A percentile compares a stretch with the other conserved stretches of the same genome.
These are phyloP conservation scores for Phytophthora aleatoria DNA, from an alignment of 352 stramenopile genomes.

Conservation along the genomic window DNA sequence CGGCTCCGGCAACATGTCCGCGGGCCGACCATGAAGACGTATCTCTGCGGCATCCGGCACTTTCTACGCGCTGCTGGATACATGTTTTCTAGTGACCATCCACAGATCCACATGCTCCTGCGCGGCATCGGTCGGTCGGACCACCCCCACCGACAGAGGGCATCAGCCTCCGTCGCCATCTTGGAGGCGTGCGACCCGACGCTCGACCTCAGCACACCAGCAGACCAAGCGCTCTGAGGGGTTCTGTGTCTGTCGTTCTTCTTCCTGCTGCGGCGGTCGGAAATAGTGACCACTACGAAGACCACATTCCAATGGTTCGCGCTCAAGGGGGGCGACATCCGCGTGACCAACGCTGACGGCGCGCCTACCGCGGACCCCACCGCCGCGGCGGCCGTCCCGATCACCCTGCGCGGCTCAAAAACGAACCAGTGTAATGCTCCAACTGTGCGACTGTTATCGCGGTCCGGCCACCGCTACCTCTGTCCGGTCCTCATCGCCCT, in stretches of 20 bases:
- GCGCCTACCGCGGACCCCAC: too few relatives aligned
- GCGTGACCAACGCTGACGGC: too few relatives aligned
- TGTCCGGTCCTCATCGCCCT: too few relatives aligned
- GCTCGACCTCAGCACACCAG: neutral
- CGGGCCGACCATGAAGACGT: neutral
- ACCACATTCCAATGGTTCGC: too few relatives aligned
- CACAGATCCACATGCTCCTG: conserved; percentile 1
- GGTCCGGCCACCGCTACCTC: too few relatives aligned
- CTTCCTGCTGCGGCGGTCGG: conserved; percentile 12
- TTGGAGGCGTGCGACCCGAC: conserved; percentile 8
- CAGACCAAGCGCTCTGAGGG: conserved; percentile 10
- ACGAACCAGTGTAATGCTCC: too few relatives aligned
- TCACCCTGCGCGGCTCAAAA: too few relatives aligned
- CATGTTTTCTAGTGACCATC: conserved; percentile 6
- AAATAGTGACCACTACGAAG: conserved; percentile 8
- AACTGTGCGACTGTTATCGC: too few relatives aligned
- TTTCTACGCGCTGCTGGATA: conserved; percentile 1
- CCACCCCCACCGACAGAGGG: neutral
- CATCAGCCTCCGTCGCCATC: neutral
- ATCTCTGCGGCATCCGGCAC: conserved; percentile 3
- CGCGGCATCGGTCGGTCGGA: conserved; percentile 11
- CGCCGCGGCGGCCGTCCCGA: too few relatives aligned
- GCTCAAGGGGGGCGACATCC: too few relatives aligned
- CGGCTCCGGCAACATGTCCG: neutral
- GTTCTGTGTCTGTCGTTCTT: conserved; percentile 23